phyloP scores from a whole-genome alignment of 106 monocot species.

The Agapanthus africanus region DNA sequence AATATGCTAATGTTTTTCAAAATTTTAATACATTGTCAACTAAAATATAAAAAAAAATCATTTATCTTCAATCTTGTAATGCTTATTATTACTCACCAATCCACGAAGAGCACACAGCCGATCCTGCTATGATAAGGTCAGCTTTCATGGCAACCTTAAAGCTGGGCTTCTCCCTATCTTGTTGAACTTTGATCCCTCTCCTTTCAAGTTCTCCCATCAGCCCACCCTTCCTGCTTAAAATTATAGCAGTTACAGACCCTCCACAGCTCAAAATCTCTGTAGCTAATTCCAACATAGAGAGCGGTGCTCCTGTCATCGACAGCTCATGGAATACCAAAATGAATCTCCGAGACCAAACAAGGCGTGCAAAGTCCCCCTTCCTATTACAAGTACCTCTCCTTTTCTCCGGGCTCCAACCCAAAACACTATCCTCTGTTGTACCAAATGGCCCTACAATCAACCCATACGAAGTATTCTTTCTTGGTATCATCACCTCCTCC shows the following conservation, averaged over 20 bases:
- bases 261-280: conserved; percentile 84
- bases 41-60: too few species aligned
- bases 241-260: conserved; percentile 61
- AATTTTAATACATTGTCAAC: too few species aligned
- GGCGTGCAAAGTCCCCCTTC: conserved; percentile 48
- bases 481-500: conserved; percentile 47
- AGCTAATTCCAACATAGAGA: conserved; percentile 95
- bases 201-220: conserved; percentile 60
- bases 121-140: conserved; percentile 83
- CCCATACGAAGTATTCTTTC: conserved; percentile 68
- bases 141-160: conserved; percentile 69
- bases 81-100: conserved; percentile 40
- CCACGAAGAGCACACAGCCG: conserved; percentile 92
- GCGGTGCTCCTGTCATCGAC: conserved; percentile 91
- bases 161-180: conserved; percentile 55
- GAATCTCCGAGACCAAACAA: conserved; percentile 66
- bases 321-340: conserved; percentile 89
- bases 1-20: not conserved
- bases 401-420: conserved; percentile 62
- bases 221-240: conserved; percentile 78
- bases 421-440: conserved; percentile 55
- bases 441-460: conserved; percentile 78
- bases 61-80: not conserved
- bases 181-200: conserved; percentile 73
- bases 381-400: conserved; percentile 60